Conservation (phyloP, 176 grass and related monocot genomes). For the Leersia perrieri region DNA sequence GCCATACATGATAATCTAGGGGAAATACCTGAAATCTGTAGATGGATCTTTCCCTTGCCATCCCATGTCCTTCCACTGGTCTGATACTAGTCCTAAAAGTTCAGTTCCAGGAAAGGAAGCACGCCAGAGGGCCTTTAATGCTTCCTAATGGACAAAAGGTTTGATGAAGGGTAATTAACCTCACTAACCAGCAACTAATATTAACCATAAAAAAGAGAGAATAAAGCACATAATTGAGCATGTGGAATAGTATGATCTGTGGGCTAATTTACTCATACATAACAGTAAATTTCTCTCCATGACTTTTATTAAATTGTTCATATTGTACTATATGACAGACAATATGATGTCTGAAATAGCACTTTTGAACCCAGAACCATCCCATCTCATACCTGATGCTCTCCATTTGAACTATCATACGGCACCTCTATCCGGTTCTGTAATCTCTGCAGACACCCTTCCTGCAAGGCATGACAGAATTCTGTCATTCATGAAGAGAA, state of each 20-base stretch:
- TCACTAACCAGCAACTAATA: conserved; percentile 3
- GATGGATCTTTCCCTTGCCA: conserved; percentile 90
- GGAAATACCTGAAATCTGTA: conserved; percentile 68
- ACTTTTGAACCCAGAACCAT: not conserved
- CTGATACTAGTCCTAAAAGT: conserved; percentile 65
- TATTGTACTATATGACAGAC: not conserved
- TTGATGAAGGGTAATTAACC: conserved; percentile 12
- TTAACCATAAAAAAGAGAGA: not conserved
- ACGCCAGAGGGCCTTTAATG: conserved; percentile 64
- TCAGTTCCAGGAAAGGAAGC: conserved; percentile 63
- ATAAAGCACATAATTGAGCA: not conserved
- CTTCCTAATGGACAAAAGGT: conserved; percentile 59
- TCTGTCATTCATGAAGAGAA: not conserved
- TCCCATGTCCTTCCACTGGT: conserved; percentile 89
- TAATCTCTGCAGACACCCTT: conserved; percentile 67
- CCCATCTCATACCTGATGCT: conserved; percentile 56
- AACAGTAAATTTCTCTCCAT: not conserved
- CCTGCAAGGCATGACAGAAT: conserved; percentile 36
- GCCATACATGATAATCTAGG: not conserved
- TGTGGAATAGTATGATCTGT: not conserved
- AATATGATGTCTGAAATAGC: conserved; percentile 8
- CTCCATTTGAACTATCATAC: conserved; percentile 56
- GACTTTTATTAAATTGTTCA: too few relatives aligned
- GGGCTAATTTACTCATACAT: not conserved
- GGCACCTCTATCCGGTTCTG: conserved; percentile 62